Evolutionary conservation across 2,329 filamentous ascomycete species (phyloP).

Genomic region (Neopestalotiopsis sp.): DNA sequence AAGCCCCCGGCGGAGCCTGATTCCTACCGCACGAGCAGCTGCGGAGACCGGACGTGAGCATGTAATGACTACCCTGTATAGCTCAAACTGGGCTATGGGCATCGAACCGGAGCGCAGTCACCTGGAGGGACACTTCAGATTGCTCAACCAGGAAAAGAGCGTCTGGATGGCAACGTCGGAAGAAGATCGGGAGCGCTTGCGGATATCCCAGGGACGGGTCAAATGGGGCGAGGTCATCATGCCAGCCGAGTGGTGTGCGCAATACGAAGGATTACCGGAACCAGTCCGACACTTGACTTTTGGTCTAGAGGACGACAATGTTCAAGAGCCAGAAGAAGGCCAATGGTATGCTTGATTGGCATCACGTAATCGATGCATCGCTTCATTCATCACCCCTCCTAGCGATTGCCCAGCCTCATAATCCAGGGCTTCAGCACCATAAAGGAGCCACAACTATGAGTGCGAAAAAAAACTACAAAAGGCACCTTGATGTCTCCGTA

Average conservation of each 20-base stretch:
- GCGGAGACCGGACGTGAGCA: too few species aligned
- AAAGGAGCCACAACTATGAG: background rate
- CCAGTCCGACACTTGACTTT: background rate
- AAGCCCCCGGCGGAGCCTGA: too few species aligned
- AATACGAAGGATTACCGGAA: background rate
- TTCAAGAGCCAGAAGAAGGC: background rate
- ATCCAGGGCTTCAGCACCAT: background rate
- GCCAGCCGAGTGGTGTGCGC: background rate
- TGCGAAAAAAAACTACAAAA: too few species aligned
- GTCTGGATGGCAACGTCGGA: background rate
- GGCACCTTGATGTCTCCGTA: too few species aligned
- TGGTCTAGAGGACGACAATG: background rate
- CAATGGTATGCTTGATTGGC: background rate
- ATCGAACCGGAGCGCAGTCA: background rate
- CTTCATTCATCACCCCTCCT: too few species aligned
- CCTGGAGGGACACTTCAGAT: background rate
- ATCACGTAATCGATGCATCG: background rate
- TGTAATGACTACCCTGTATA: too few species aligned
- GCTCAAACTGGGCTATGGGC: background rate
- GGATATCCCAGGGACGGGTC: background rate
- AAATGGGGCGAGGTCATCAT: slow-evolving; percentile 6
- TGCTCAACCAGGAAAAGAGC: background rate
- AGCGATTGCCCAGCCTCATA: too few species aligned
- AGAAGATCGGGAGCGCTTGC: background rate
- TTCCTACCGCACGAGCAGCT: too few species aligned